Evolutionary conservation across 805 yeast species (phyloP).

Genomic region (Saccharomycopsis guyanensis): DNA sequence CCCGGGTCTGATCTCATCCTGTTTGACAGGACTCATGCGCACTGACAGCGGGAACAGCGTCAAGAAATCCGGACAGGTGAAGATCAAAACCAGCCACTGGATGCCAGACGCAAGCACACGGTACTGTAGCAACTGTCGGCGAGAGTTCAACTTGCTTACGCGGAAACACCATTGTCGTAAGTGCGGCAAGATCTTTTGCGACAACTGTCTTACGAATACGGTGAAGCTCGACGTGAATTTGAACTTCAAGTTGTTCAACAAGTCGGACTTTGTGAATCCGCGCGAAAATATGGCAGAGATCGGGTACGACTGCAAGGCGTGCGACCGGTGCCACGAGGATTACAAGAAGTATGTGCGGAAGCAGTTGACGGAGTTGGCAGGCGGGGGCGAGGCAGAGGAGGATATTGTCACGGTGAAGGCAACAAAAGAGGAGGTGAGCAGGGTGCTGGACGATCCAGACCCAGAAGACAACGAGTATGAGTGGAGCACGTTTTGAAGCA

Average conservation of each 20-base stretch:
- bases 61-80: not conserved
- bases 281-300: not conserved
- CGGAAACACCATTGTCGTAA: constrained; percentile 35
- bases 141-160: constrained; percentile 15
- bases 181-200: constrained; percentile 36
- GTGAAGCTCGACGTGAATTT: constrained; percentile 31
- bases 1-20: not conserved
- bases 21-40: not conserved
- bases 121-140: constrained; percentile 8
- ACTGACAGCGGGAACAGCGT: not conserved
- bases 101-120: constrained; percentile 12
- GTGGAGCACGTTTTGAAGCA: constrained; percentile 18
- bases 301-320: constrained; percentile 10
- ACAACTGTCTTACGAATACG: constrained; percentile 30
- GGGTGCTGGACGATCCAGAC: constrained; percentile 5
- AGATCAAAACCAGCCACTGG: constrained; percentile 15
- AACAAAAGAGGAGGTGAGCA: not conserved
- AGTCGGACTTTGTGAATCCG: not conserved
- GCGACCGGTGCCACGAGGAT: constrained; percentile 1
- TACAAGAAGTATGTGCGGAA: constrained; percentile 8
- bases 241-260: constrained; percentile 23
- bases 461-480: constrained; percentile 16
- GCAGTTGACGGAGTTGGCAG: constrained; percentile 1
- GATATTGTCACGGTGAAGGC: not conserved
- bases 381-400: constrained; percentile 6